Percentiles rank a stretch among this genome's conserved stretches.
Evolutionary conservation across 768 basidiomycete species (phyloP).

Genomic region (Boletus huronensis): DNA sequence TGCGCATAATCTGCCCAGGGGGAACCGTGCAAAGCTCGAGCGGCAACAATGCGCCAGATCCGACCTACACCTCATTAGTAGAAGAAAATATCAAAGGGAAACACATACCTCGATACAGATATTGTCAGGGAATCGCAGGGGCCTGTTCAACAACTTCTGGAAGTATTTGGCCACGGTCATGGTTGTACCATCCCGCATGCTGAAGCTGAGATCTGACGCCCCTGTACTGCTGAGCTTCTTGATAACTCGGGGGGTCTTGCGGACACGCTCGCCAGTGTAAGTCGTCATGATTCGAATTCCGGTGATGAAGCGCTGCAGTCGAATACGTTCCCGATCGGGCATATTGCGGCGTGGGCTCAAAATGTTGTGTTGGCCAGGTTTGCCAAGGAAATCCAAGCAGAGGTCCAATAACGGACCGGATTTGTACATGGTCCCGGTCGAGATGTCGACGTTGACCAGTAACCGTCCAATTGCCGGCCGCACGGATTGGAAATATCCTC

Average conservation of each 20-base stretch:
- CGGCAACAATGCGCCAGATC: constrained; percentile 58
- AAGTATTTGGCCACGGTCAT: constrained; percentile 67
- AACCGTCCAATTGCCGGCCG: constrained; percentile 62
- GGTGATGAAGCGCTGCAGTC: constrained; percentile 53
- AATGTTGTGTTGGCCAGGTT: constrained; percentile 26
- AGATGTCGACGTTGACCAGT: constrained; percentile 74
- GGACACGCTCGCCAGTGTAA: constrained; percentile 34
- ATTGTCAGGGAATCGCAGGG: constrained; percentile 57
- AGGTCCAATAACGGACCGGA: constrained; percentile 56
- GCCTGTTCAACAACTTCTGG: constrained; percentile 45
- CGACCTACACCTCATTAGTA: constrained; percentile 43
- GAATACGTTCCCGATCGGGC: constrained; percentile 49
- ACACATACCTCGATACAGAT: constrained; percentile 63
- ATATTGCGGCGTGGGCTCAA: constrained; percentile 41
- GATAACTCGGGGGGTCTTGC: constrained; percentile 53
- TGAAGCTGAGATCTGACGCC: constrained; percentile 54
- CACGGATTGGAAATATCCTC: constrained; percentile 79
- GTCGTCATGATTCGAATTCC: constrained; percentile 49
- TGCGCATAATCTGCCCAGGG: constrained; percentile 67
- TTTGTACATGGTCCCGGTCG: constrained; percentile 73
- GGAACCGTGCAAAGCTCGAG: constrained; percentile 64
- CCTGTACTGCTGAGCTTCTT: constrained; percentile 55
- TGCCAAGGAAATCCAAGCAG: constrained; percentile 53
- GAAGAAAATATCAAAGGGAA: constrained; percentile 14
- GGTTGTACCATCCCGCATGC: constrained; percentile 49